Percentiles rank a stretch among this genome's conserved stretches.
These are phyloP conservation scores for Trematosphaeria pertusa DNA, from an alignment of 2,329 filamentous ascomycete species.

Conservation along the genomic window DNA sequence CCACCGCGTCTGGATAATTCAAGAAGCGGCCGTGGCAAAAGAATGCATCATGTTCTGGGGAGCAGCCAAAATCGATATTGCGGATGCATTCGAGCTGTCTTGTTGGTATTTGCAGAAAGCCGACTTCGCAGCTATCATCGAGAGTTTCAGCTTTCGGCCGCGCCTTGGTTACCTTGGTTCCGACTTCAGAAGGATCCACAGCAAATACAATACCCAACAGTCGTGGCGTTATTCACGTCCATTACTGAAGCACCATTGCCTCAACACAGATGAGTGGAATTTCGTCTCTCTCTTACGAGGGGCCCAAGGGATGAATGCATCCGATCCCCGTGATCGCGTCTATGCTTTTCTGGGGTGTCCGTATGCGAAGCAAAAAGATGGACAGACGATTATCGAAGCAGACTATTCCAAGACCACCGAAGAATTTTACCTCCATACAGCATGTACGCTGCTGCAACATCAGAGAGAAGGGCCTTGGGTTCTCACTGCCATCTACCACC, in stretches of 20 bases:
- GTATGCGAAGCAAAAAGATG: not conserved
- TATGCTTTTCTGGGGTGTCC: conserved; percentile 16
- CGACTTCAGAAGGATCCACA: not conserved
- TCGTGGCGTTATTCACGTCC: not conserved
- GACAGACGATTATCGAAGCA: not conserved
- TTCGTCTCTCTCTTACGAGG: conserved; percentile 5
- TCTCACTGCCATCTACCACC: not conserved
- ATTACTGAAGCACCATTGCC: not conserved
- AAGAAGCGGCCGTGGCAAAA: conserved; percentile 15
- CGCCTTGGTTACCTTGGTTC: not conserved
- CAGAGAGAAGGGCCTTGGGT: not conserved
- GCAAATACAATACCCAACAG: not conserved
- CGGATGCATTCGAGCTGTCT: not conserved
- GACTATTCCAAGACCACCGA: not conserved
- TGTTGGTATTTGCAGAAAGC: not conserved
- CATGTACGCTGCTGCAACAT: not conserved
- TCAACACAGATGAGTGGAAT: not conserved
- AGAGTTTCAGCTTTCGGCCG: not conserved
- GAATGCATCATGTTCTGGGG: conserved; percentile 3
- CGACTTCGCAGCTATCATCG: not conserved
- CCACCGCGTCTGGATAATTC: conserved; percentile 20
- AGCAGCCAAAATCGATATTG: not conserved
- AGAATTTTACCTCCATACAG: not conserved
- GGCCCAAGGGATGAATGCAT: not conserved
- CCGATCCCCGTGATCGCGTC: conserved; percentile 7